phyloP scores from a whole-genome alignment of 306 rosid genomes.

The Malus orientalis region DNA sequence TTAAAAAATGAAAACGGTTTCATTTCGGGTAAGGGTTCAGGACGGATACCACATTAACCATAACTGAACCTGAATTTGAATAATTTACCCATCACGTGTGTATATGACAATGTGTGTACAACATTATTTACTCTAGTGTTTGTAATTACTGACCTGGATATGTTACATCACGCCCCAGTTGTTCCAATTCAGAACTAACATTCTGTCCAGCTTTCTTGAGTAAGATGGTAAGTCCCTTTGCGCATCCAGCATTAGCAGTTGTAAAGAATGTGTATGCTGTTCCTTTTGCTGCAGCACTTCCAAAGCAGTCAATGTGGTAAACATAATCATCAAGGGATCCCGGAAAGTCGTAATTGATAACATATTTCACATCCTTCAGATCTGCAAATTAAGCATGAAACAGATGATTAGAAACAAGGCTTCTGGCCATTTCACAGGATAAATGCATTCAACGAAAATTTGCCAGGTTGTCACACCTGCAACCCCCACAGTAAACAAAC shows the following conservation, averaged over 20 bases:
- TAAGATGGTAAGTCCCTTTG: constrained; percentile 70
- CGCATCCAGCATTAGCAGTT: constrained; percentile 91
- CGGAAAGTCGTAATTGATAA: no score
- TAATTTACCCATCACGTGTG: no score
- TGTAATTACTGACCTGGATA: constrained; percentile 68
- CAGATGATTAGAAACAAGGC: neutral
- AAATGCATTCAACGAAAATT: neutral
- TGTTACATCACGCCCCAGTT: constrained; percentile 93
- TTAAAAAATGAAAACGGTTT: no score
- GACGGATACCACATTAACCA: no score
- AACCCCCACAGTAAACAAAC: neutral
- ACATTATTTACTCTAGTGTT: neutral
- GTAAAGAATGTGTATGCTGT: constrained; percentile 93
- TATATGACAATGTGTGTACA: no score
- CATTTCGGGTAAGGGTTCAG: no score
- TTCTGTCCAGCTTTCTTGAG: constrained; percentile 97
- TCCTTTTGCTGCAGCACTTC: constrained; percentile 98
- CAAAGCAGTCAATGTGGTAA: constrained; percentile 91
- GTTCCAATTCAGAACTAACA: constrained; percentile 83
- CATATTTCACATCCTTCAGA: constrained; percentile 49
- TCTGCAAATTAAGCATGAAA: constrained; percentile 38
- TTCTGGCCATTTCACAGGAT: neutral
- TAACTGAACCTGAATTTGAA: no score
- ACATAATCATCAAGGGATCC: constrained; percentile 15
- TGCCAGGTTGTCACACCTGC: constrained; percentile 12